These are phyloP conservation scores for Rhizodiscina lignyota DNA, from an alignment of 495 filamentous ascomycete genomes.

Conservation along the genomic window DNA sequence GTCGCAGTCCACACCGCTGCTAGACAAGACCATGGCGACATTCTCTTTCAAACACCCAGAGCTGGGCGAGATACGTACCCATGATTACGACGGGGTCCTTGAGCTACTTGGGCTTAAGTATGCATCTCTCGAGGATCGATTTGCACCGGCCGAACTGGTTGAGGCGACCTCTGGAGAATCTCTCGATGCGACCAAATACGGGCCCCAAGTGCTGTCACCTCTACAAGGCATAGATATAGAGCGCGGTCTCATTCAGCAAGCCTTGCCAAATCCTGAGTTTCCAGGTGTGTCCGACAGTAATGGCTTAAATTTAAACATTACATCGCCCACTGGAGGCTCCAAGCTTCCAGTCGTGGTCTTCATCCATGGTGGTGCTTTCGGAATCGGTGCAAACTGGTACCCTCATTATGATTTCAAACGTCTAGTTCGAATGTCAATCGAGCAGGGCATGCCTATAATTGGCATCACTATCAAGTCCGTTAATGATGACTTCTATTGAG, in stretches of 20 bases:
- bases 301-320: constrained; percentile 16
- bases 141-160: constrained; percentile 10
- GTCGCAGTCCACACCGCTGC: too few species aligned
- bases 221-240: too few species aligned
- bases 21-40: background rate
- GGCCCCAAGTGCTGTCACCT: too few species aligned
- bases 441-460: constrained; percentile 6
- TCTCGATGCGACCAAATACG: constrained; percentile 11
- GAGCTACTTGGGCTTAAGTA: constrained; percentile 16
- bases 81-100: constrained; percentile 1
- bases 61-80: background rate
- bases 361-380: constrained; percentile 16
- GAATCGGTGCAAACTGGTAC: constrained; percentile 24
- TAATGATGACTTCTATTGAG: too few species aligned
- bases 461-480: constrained; percentile 12
- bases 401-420: constrained; percentile 24
- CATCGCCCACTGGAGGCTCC: constrained; percentile 3
- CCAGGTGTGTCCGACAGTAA: constrained; percentile 13
- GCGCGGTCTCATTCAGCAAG: too few species aligned
- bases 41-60: background rate
- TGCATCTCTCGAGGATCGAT: constrained; percentile 12
- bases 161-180: too few species aligned
- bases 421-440: constrained; percentile 8
- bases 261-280: too few species aligned
- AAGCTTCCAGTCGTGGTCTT: constrained; percentile 15